Evolutionary conservation across 306 rosid genomes (phyloP).

Genomic region (Begonia masoniana): DNA sequence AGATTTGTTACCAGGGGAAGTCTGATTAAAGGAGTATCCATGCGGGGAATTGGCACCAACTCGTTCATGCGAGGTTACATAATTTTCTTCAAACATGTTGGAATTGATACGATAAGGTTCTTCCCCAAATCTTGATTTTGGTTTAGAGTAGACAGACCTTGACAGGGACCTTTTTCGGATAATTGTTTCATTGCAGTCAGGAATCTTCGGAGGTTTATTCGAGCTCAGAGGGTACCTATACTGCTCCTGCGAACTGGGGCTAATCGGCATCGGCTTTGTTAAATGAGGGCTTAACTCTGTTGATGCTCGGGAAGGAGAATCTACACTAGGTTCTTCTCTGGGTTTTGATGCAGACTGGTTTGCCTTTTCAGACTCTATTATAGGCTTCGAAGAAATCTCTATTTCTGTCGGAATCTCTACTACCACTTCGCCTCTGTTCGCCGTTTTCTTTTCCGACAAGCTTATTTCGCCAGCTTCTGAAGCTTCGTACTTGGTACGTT

Average conservation of each 20-base stretch:
- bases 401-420: constrained; percentile 25
- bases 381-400: constrained; percentile 8
- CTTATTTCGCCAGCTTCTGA: constrained; percentile 23
- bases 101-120: constrained; percentile 29
- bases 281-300: constrained; percentile 9
- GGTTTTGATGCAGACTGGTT: constrained; percentile 19
- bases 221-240: constrained; percentile 24
- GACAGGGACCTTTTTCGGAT: constrained; percentile 27
- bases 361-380: constrained; percentile 17
- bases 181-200: constrained; percentile 22
- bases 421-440: constrained; percentile 28
- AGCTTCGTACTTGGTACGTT: neutral
- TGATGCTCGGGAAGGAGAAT: constrained; percentile 3
- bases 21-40: too few relatives aligned
- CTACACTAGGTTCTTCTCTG: neutral
- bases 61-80: constrained; percentile 24
- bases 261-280: too few relatives aligned
- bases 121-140: constrained; percentile 86
- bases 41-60: constrained; percentile 4
- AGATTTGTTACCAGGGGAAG: constrained; percentile 3
- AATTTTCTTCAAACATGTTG: constrained; percentile 32
- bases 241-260: too few relatives aligned
- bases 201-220: constrained; percentile 43
- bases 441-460: constrained; percentile 42
- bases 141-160: constrained; percentile 51